Base-by-base conservation (phyloP, 495 filamentous ascomycete species). In the Annulohypoxylon moriforme region DNA sequence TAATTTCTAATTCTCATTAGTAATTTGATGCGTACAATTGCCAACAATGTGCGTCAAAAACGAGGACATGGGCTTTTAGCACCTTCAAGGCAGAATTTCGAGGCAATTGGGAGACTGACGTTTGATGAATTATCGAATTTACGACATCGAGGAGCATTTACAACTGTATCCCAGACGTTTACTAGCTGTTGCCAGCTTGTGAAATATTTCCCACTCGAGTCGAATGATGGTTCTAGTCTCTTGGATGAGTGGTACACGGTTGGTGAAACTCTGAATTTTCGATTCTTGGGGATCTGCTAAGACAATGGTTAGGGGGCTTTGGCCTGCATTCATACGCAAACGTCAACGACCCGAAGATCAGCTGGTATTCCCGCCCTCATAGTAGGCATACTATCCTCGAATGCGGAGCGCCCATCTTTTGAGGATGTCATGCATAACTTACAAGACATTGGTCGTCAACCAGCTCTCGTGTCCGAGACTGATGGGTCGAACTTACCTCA, bases 91-190 rank as follows among this genome's bases (percentile, higher is more conserved):
- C 73, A 78, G 13, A 75, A 85, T n/a, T 87, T 91, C 61, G 76
- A 81, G 31, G 60, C 78, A 0, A 88, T 94, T 16, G 94, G 94
- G 18, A 79, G 85, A 18, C 79, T 94, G 0, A 89, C 90, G 46
- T 96, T 98, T 72, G 86, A 85, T 22, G 93, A 98, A 77, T 83
- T 99, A 2, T 88, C 92, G 0, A 90, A 89, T 44, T 85, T 98
- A 52, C 88, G 96, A 11, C 96, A 99, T 77, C 86, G 96, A 64
- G 96, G 96, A 56, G 96, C 96, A 16, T 98, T 98, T 75, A 94
- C 94, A 0, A 94, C 94, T 5, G 95, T 98, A 3, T 91, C 96
- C 5, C 90, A 92, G 59, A 96, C 94, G 0, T 98, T 97, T 74
- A 84, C 90, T 0, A 85, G 84, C 16, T 95, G 93, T 69, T 98